A percentile compares a stretch with the other conserved stretches of the same genome.
Conservation (phyloP, 805 yeast species). For the Torulaspora indica region DNA sequence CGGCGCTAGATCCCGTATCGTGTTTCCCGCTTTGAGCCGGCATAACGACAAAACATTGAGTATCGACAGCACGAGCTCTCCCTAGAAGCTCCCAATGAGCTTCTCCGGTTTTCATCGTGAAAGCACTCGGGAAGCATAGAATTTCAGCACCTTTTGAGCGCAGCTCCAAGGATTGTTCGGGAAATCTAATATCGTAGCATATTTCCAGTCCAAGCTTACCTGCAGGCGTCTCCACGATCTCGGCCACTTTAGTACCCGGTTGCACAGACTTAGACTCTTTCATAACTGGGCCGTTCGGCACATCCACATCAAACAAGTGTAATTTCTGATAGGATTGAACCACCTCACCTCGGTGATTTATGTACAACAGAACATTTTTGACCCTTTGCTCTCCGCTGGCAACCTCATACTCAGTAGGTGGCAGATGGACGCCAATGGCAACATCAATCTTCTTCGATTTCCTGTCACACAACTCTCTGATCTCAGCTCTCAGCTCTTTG, state of each 20-base stretch:
- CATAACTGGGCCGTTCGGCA: conserved; percentile 71
- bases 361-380: conserved; percentile 69
- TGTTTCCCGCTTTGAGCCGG: conserved; percentile 87
- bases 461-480: conserved; percentile 38
- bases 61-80: conserved; percentile 78
- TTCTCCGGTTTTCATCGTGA: conserved; percentile 85
- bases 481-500: conserved; percentile 43
- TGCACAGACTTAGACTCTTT: conserved; percentile 76
- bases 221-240: conserved; percentile 54
- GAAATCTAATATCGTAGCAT: conserved; percentile 86
- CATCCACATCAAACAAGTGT: conserved; percentile 85
- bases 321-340: conserved; percentile 72
- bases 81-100: conserved; percentile 87
- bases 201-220: conserved; percentile 69
- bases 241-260: conserved; percentile 56
- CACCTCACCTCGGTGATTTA: conserved; percentile 60
- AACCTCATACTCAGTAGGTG: conserved; percentile 39
- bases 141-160: conserved; percentile 70
- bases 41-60: conserved; percentile 81
- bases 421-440: conserved; percentile 87
- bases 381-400: conserved; percentile 42
- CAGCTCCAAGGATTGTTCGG: conserved; percentile 66
- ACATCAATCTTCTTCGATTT: conserved; percentile 50
- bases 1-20: conserved; percentile 44
- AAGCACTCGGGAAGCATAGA: conserved; percentile 83